Evolutionary conservation across 345 rosid species (phyloP).

Genomic region (Brassica rapa): DNA sequence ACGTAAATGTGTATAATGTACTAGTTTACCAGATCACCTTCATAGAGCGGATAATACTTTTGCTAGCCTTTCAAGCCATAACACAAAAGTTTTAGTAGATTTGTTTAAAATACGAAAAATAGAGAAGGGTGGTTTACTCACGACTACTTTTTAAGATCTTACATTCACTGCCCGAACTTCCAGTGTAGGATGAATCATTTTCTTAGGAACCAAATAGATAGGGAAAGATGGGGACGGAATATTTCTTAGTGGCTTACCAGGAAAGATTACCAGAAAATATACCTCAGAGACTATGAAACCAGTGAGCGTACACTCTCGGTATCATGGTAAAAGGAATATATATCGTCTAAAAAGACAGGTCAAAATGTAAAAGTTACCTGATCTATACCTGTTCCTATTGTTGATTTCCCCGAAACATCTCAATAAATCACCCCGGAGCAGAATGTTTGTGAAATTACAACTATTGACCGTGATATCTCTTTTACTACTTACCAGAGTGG

Average conservation of each 20-base stretch:
- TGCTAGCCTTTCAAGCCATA: constrained; percentile 74
- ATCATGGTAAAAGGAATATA: constrained; percentile 1
- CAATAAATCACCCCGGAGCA: constrained; percentile 33
- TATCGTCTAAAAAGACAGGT: not conserved
- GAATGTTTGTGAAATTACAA: constrained; percentile 29
- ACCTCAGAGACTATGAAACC: constrained; percentile 44
- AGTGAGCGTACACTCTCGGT: constrained; percentile 14
- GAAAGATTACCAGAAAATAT: constrained; percentile 35
- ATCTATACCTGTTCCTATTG: constrained; percentile 44
- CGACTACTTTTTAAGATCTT: constrained; percentile 11
- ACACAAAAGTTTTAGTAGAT: constrained; percentile 57
- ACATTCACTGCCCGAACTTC: constrained; percentile 18
- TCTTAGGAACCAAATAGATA: constrained; percentile 46
- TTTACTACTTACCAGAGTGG: constrained; percentile 18
- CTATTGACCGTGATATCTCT: constrained; percentile 13
- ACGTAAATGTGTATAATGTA: constrained; percentile 26
- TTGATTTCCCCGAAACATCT: constrained; percentile 47
- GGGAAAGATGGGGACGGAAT: constrained; percentile 36
- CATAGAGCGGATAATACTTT: constrained; percentile 77
- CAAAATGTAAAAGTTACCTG: constrained; percentile 51
- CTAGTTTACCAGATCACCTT: constrained; percentile 79
- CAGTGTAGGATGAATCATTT: constrained; percentile 55
- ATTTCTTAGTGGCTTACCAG: constrained; percentile 53
- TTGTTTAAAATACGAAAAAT: constrained; percentile 47
- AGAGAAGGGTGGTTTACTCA: constrained; percentile 68